Evolutionary conservation across 495 filamentous ascomycete species (phyloP).

Genomic region (Trichoderma erinaceum): DNA sequence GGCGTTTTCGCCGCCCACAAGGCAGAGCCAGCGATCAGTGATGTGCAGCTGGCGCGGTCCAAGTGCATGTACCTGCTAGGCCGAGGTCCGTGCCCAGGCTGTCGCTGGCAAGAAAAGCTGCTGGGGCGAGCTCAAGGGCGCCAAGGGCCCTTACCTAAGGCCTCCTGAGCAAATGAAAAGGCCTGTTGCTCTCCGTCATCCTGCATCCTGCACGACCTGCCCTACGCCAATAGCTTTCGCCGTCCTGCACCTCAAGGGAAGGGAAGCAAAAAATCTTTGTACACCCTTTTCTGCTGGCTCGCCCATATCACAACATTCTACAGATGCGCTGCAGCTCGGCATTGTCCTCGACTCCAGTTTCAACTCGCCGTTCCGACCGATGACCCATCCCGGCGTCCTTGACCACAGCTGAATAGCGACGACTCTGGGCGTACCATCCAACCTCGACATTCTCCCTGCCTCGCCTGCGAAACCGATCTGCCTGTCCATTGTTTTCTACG

Average conservation of each 20-base stretch:
- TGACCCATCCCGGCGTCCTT: constrained; percentile 5
- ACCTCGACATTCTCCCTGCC: neutral
- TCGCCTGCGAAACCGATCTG: neutral
- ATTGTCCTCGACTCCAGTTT: neutral
- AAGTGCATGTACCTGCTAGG: neutral
- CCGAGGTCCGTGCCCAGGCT: constrained; percentile 3
- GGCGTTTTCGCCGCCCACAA: neutral
- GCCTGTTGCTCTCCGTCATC: neutral
- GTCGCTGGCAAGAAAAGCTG: neutral
- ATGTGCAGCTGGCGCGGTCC: neutral
- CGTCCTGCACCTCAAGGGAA: neutral
- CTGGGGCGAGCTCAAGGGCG: neutral
- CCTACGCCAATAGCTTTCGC: constrained; percentile 2
- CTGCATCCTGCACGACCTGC: constrained; percentile 5
- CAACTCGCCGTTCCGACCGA: constrained; percentile 7
- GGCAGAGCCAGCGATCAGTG: constrained; percentile 4
- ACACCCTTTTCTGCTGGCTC: neutral
- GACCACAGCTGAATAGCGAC: constrained; percentile 9
- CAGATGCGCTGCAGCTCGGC: constrained; percentile 4
- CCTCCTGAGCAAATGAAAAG: constrained; percentile 10
- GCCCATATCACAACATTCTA: neutral
- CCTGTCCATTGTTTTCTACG: neutral
- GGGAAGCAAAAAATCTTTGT: neutral
- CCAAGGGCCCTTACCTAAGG: constrained; percentile 8
- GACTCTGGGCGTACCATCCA: neutral